Conservation (phyloP, 2,329 filamentous ascomycete genomes). For the Onygenales sp. region DNA sequence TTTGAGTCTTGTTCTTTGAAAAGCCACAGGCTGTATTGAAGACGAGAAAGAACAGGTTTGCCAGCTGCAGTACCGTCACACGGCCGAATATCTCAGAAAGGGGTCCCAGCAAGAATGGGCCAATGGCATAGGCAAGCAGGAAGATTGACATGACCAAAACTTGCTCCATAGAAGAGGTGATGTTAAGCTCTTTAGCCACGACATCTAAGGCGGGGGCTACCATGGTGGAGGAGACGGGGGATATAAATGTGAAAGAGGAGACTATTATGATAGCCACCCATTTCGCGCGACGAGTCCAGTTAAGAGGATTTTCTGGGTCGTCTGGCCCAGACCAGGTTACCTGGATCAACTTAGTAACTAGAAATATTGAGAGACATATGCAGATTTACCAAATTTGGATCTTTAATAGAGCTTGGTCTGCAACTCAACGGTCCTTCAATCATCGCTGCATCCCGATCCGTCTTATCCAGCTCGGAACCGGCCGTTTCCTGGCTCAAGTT, state of each 20-base stretch:
- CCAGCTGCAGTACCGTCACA: conserved; percentile 43
- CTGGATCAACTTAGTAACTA: conserved; percentile 13
- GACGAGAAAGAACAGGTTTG: conserved; percentile 46
- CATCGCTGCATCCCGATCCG: neutral
- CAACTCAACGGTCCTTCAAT: neutral
- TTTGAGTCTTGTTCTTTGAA: conserved; percentile 41
- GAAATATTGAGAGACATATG: neutral
- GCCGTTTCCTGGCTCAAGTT: neutral
- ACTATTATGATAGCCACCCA: conserved; percentile 49
- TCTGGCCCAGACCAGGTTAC: conserved; percentile 45
- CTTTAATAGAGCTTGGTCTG: neutral
- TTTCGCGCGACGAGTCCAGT: conserved; percentile 48
- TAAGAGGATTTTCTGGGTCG: conserved; percentile 39
- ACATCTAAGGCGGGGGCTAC: conserved; percentile 42
- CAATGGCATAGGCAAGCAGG: conserved; percentile 45
- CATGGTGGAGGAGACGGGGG: conserved; percentile 56
- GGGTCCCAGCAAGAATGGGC: conserved; percentile 43
- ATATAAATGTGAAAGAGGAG: conserved; percentile 51
- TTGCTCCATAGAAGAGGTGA: conserved; percentile 35
- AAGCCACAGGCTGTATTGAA: conserved; percentile 55
- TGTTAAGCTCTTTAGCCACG: conserved; percentile 47
- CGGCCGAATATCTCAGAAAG: conserved; percentile 49
- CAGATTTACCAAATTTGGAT: conserved; percentile 3
- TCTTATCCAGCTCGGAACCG: neutral
- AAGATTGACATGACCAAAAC: conserved; percentile 47